A percentile compares a stretch with the other conserved stretches of the same genome.
Conservation (phyloP, 2,329 filamentous ascomycete genomes). For the Fusarium decemcellulare region DNA sequence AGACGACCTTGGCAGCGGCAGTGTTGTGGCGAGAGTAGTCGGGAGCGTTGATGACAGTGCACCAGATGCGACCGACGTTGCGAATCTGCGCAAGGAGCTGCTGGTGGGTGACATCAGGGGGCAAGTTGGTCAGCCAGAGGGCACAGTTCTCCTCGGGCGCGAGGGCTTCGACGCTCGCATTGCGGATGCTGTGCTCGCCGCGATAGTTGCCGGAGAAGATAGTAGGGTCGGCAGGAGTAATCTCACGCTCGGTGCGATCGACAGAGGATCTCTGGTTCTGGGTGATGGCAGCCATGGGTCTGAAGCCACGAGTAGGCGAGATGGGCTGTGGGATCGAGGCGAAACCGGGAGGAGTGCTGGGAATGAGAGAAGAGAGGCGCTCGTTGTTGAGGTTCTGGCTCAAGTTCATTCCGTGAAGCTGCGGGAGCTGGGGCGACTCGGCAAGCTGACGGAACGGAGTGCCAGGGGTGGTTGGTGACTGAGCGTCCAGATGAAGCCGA, state of each 20-base stretch:
- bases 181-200: constrained; percentile 53
- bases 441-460: background rate
- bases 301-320: constrained; percentile 30
- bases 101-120: constrained; percentile 56
- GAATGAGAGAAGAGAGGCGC: background rate
- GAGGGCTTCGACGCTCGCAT: constrained; percentile 53
- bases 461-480: background rate
- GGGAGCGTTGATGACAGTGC: constrained; percentile 65
- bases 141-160: constrained; percentile 60
- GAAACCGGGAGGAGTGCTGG: background rate
- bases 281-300: constrained; percentile 43
- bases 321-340: background rate
- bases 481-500: constrained; percentile 10
- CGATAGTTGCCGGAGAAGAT: constrained; percentile 53
- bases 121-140: constrained; percentile 67
- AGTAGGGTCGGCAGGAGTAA: background rate
- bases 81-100: constrained; percentile 62
- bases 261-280: background rate
- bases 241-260: background rate
- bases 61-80: constrained; percentile 65
- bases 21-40: constrained; percentile 53
- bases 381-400: background rate
- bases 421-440: constrained; percentile 2
- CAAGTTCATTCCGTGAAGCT: background rate
- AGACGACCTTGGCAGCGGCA: constrained; percentile 65